Conservation (phyloP, 805 yeast species). For the Komagataella phaffii region DNA sequence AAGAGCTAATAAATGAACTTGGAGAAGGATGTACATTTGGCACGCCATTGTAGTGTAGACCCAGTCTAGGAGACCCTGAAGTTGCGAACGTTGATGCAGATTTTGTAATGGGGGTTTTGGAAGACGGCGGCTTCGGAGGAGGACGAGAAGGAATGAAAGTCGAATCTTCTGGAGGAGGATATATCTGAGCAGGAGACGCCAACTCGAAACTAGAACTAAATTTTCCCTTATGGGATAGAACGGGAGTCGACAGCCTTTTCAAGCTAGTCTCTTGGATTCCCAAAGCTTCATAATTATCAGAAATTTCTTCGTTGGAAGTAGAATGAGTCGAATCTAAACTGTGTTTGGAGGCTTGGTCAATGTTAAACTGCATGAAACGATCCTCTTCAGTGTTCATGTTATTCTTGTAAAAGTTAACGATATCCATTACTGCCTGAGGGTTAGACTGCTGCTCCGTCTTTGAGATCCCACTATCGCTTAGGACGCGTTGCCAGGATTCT, state of each 20-base stretch:
- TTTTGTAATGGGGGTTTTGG: not conserved
- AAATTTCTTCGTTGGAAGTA: constrained; percentile 10
- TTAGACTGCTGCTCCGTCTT: constrained; percentile 79
- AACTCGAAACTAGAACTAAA: not conserved
- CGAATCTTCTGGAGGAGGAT: not conserved
- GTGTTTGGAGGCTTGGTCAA: constrained; percentile 1
- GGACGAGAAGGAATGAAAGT: constrained; percentile 51
- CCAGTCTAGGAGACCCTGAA: not conserved
- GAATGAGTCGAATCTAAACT: constrained; percentile 15
- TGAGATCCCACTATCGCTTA: constrained; percentile 79
- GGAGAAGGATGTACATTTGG: constrained; percentile 2
- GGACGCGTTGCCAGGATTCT: constrained; percentile 76
- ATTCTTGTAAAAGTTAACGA: constrained; percentile 74
- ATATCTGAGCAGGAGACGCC: not conserved
- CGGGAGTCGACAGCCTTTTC: not conserved
- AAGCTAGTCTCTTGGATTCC: not conserved
- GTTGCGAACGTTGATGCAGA: constrained; percentile 5
- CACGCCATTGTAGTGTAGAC: not conserved
- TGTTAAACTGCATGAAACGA: constrained; percentile 3
- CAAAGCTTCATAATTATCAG: not conserved
- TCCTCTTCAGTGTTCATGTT: constrained; percentile 19
- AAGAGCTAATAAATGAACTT: constrained; percentile 5
- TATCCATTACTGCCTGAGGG: constrained; percentile 90
- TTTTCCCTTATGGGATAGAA: not conserved
- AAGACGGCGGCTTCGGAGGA: constrained; percentile 42